These are phyloP conservation scores for Solanum infundibuliforme DNA, from an alignment of 257 asterid genomes.

Conservation along the genomic window DNA sequence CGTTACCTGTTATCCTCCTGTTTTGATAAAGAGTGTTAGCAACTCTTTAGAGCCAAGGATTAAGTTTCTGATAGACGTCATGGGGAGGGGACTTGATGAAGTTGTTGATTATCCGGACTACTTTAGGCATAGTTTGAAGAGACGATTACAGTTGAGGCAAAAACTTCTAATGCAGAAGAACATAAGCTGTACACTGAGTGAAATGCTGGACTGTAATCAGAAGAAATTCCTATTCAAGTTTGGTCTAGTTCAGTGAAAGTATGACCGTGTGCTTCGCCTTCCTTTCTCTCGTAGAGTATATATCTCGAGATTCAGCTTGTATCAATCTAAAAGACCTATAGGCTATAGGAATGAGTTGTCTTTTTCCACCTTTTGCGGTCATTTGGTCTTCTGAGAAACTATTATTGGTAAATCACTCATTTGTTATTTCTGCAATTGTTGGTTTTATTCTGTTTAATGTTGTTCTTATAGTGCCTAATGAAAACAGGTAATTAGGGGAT, in stretches of 20 bases:
- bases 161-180: slow-evolving; percentile 43
- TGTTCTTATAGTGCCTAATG: background rate
- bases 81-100: slow-evolving; percentile 68
- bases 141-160: slow-evolving; percentile 64
- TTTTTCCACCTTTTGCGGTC: background rate
- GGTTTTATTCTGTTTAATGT: background rate
- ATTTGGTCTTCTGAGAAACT: background rate
- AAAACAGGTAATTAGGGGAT: background rate
- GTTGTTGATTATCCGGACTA: slow-evolving; percentile 76
- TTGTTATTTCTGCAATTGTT: background rate
- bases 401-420: background rate
- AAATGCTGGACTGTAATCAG: slow-evolving; percentile 86
- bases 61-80: slow-evolving; percentile 66
- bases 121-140: slow-evolving; percentile 88
- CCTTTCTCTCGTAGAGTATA: background rate
- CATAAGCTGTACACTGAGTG: slow-evolving; percentile 68
- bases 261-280: background rate
- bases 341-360: background rate
- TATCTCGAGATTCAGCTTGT: background rate
- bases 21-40: slow-evolving; percentile 69
- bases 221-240: slow-evolving; percentile 62
- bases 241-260: slow-evolving; percentile 32
- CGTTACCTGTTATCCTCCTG: slow-evolving; percentile 82
- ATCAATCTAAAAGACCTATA: background rate
- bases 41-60: slow-evolving; percentile 83